phyloP scores from a whole-genome alignment of 768 basidiomycete genomes.

The Pleurotus djamor region DNA sequence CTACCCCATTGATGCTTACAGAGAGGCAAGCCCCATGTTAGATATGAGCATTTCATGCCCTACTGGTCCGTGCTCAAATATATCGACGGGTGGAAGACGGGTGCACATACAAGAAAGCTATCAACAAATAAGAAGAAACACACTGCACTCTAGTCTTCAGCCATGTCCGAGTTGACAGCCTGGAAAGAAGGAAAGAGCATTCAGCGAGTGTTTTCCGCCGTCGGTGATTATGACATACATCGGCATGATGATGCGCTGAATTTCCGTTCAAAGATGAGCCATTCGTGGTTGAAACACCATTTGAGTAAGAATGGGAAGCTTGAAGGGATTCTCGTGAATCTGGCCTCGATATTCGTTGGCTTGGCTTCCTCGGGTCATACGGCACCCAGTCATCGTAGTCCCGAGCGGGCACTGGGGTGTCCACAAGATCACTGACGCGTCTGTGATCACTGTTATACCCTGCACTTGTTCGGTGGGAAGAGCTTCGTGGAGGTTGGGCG shows the following conservation, averaged over 20 bases:
- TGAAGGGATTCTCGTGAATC: neutral
- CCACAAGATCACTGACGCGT: neutral
- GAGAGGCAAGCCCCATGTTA: no score
- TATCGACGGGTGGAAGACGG: neutral
- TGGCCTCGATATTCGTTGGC: neutral
- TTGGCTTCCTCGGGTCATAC: neutral
- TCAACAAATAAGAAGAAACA: neutral
- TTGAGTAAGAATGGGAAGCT: neutral
- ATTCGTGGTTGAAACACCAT: neutral
- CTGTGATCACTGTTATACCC: neutral
- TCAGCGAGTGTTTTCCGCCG: no score
- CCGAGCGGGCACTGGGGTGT: neutral
- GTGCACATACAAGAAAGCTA: neutral
- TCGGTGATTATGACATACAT: neutral
- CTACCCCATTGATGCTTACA: no score
- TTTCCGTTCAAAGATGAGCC: neutral
- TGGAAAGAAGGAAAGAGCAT: no score
- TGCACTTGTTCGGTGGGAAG: neutral
- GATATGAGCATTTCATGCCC: no score
- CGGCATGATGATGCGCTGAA: neutral
- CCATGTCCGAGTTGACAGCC: no score
- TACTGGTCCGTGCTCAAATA: neutral
- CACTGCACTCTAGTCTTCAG: neutral
- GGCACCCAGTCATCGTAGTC: neutral
- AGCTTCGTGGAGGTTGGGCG: neutral